phyloP scores from a whole-genome alignment of 345 rosid species.

The Murraya koenigii region DNA sequence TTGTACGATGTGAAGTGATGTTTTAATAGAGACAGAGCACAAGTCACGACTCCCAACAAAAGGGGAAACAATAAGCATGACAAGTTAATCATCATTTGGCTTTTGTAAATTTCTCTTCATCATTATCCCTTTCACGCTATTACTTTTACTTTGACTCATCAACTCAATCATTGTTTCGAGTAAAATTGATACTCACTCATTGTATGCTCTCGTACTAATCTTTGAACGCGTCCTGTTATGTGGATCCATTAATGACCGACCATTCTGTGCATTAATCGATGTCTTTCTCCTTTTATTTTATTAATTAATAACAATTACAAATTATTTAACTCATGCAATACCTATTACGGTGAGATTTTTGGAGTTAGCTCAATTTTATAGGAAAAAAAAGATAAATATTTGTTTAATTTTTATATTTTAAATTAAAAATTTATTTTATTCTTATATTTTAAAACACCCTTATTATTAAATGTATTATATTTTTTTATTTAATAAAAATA shows the following conservation, averaged over 20 bases:
- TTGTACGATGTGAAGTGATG: background rate
- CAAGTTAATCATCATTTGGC: background rate
- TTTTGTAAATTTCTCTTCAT: background rate
- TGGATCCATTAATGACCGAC: background rate
- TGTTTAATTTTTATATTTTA: too few species aligned
- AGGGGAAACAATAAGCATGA: background rate
- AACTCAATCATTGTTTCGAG: slow-evolving; percentile 1
- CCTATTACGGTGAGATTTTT: too few species aligned
- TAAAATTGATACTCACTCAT: background rate
- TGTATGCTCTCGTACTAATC: background rate
- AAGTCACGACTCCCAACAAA: background rate
- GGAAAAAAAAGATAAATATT: too few species aligned
- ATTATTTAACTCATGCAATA: too few species aligned
- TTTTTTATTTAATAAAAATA: too few species aligned
- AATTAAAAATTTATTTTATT: too few species aligned
- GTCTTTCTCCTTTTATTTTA: background rate
- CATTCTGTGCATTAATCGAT: background rate
- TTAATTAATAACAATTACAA: background rate
- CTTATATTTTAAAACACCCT: too few species aligned
- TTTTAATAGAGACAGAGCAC: background rate
- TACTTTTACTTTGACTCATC: background rate
- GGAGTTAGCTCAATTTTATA: too few species aligned
- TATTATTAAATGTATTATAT: too few species aligned
- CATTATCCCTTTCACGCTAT: slow-evolving; percentile 5
- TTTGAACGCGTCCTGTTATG: background rate